Evolutionary conservation across 2,329 filamentous ascomycete species (phyloP).

Genomic region (Teratosphaeria destructans): DNA sequence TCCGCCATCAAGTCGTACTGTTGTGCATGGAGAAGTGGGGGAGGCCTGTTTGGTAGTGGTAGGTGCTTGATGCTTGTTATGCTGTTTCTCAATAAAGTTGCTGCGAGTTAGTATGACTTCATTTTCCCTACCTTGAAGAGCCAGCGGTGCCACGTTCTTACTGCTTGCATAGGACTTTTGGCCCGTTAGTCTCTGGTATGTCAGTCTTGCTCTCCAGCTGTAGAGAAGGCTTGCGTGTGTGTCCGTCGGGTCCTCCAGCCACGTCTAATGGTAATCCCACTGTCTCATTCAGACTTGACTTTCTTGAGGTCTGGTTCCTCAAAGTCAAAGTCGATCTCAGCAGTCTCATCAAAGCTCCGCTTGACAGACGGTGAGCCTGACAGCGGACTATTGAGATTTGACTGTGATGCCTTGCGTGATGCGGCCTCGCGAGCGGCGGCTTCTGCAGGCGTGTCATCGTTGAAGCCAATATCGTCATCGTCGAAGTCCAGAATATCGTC

Average conservation of each 20-base stretch:
- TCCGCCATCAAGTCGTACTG: background rate
- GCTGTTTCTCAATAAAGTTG: background rate
- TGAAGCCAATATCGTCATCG: background rate
- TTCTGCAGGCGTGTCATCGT: slow-evolving; percentile 20
- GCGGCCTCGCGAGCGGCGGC: slow-evolving; percentile 11
- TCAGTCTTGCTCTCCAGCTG: background rate
- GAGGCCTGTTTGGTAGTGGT: background rate
- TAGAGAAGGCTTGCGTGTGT: background rate
- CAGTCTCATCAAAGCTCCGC: slow-evolving; percentile 22
- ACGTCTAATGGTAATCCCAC: background rate
- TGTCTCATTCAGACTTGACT: slow-evolving; percentile 1
- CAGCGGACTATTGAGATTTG: slow-evolving; percentile 1
- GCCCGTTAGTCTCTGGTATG: background rate
- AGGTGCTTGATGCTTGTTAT: background rate
- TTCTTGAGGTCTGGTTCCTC: slow-evolving; percentile 17
- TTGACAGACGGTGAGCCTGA: slow-evolving; percentile 19
- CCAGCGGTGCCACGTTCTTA: background rate
- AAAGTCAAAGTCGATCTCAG: slow-evolving; percentile 12
- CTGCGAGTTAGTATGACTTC: background rate
- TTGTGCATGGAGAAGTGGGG: background rate
- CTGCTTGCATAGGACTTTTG: background rate
- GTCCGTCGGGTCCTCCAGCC: background rate
- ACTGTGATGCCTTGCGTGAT: slow-evolving; percentile 6
- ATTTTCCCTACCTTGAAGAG: background rate
- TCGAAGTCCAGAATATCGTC: background rate